These are phyloP conservation scores for Hanseniaspora clermontiae DNA, from an alignment of 805 yeast genomes.

Conservation along the genomic window DNA sequence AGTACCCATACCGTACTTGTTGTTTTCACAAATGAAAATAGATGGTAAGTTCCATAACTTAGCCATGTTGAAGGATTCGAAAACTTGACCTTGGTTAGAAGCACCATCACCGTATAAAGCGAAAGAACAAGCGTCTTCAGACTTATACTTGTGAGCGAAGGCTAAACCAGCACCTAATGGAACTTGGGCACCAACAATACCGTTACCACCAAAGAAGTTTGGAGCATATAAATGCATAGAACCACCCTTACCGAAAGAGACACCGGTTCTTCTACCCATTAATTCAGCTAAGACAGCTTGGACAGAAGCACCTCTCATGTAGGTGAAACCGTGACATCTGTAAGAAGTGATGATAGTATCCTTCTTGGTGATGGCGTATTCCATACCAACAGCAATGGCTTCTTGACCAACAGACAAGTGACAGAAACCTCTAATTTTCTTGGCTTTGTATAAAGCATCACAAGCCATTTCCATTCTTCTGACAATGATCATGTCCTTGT, in stretches of 20 bases:
- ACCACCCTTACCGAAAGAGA: constrained; percentile 96
- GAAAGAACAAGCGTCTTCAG: constrained; percentile 69
- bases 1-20: constrained; percentile 99
- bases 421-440: constrained; percentile 97
- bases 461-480: constrained; percentile 99
- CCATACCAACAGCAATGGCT: constrained; percentile 97
- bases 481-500: constrained; percentile 85
- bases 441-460: constrained; percentile 95
- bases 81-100: constrained; percentile 97
- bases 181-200: constrained; percentile 99
- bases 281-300: constrained; percentile 85
- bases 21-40: constrained; percentile 93
- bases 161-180: constrained; percentile 97
- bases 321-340: constrained; percentile 98
- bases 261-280: constrained; percentile 94
- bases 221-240: constrained; percentile 97
- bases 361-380: constrained; percentile 71
- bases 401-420: constrained; percentile 97
- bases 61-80: constrained; percentile 97
- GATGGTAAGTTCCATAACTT: constrained; percentile 95
- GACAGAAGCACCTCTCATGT: constrained; percentile 89
- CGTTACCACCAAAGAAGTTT: constrained; percentile 97
- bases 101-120: constrained; percentile 98
- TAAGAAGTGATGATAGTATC: constrained; percentile 93
- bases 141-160: constrained; percentile 92